Base-by-base conservation (phyloP, 139 green algal species). In the Tetradesmus obliquus region DNA sequence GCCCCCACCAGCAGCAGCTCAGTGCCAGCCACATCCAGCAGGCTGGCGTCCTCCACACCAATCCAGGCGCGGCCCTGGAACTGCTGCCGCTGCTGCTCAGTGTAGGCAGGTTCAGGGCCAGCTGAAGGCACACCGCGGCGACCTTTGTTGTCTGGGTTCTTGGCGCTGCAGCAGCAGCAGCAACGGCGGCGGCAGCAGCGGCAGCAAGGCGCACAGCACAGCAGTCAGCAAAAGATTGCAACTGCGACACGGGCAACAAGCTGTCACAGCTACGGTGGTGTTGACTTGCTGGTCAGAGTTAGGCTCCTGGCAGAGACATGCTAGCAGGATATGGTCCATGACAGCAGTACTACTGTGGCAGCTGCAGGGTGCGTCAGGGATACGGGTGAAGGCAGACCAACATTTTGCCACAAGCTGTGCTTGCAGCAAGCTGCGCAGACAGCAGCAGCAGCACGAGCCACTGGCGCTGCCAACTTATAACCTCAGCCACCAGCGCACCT, bases 21-120 rank as follows among this genome's bases (percentile, higher is more conserved):
- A 62, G 87, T 91, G 60, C 87, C 87, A n/a, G 76, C 20, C n/a
- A 86, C 76, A 76, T 91, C 76, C 87, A 91, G n/a, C 87, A 91
- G 55, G 9, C 51, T 79, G 5, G 10, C 19, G 76, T 85, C 69
- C n/a, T 74, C 76, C 53, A 85, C 74, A 10, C 55, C 76, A 32
- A 85, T 86, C 74, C 74, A 91, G n/a, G 74, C 24, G 10, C 19
- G 66, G 20, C 19, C 24, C 3, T 24, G 13, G 62, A 91, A 87
- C 32, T 80, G 55, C 88, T 86, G 13, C 24, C 24, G 32, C 76
- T 87, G 76, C 24, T 86, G 7, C 19, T 84, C 54, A 5, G 19
- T 55, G 88, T 91, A 91, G 3, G 71, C 54, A 4, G 88, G 88
- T 9, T 79, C 32, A 17, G 88, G 88, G 12, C 88, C 88, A 3